phyloP scores from a whole-genome alignment of 257 asterid genomes.

The Galeopsis tetrahit region DNA sequence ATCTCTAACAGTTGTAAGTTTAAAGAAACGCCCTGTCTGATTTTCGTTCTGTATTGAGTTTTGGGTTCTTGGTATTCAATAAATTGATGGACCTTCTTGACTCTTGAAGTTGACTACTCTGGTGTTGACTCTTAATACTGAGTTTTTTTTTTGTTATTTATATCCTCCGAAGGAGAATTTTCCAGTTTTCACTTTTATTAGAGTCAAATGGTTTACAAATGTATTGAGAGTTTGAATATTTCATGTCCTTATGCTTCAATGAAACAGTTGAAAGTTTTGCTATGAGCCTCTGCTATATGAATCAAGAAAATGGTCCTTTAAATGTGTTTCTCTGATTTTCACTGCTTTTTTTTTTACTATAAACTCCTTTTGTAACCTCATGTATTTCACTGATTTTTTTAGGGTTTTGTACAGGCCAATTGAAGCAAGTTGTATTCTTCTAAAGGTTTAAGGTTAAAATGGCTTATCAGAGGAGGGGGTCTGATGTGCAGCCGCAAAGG shows the following conservation, averaged over 20 bases:
- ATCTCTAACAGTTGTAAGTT: not conserved
- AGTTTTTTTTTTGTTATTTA: not conserved
- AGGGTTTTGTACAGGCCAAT: conserved; percentile 37
- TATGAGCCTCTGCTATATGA: not conserved
- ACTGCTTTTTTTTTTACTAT: conserved; percentile 1
- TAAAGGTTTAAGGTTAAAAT: conserved; percentile 50
- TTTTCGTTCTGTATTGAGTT: not conserved
- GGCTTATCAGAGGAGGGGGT: conserved; percentile 93
- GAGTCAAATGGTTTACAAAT: conserved; percentile 2
- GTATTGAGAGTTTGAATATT: conserved; percentile 11
- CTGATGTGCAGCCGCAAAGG: conserved; percentile 77
- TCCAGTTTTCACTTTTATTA: not conserved
- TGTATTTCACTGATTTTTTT: not conserved
- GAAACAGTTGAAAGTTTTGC: conserved; percentile 9
- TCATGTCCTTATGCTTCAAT: conserved; percentile 6
- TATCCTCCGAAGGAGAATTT: not conserved
- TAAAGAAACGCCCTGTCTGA: not conserved
- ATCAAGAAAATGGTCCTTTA: not conserved
- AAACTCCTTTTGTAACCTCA: not conserved
- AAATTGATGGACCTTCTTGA: conserved; percentile 19
- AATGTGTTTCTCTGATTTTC: not conserved
- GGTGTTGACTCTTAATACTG: conserved; percentile 13
- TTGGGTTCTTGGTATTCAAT: conserved; percentile 17
- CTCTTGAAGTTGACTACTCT: conserved; percentile 21
- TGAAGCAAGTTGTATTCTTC: conserved; percentile 30